Base-by-base conservation (phyloP, 2,329 filamentous ascomycete species). In the Aspergillus udagawae region DNA sequence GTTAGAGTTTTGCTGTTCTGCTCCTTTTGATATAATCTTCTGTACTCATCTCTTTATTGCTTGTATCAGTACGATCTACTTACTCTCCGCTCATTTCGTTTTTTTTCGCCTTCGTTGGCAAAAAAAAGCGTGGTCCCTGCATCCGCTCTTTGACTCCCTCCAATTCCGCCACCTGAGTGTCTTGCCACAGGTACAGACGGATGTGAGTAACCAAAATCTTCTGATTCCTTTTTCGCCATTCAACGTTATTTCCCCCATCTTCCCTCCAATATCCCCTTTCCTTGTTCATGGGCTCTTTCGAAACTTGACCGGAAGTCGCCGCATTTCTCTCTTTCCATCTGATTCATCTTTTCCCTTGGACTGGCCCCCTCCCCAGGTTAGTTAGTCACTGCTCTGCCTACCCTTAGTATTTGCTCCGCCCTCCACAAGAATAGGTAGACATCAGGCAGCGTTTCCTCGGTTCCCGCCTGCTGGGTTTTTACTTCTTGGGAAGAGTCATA, bases 41-140 rank as follows among this genome's bases (percentile, higher is more conserved):
- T 23, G n/a, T 45, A 23, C n/a, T 17, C 32, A 38, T 38, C 32
- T 45, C 2, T 45, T 23, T 45, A 45, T 45, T 45, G 42, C 12
- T 5, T 45, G n/a, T 45, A 21, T 45, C 21, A 38, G 14, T 38
- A 38, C 32, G 14, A 32, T 32, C 29, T 32, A 32, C 29, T 42
- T n/a, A 44, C 42, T 45, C 42, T 45, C 42, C 32, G 32, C 32
- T 45, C n/a, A 21, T 14, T 45, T 20, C 10, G 12, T 10, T 45
- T 45, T 10, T 45, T 45, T 45, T 45, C 42, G 42, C 42, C 42
- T 20, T 45, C 42, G 42, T 20, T 45, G 42, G 21, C 42, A 21
- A 51, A 52, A 47, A 56, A 52, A 58, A 55, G 50, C 35, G 56
- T 63, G 62, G 62, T 62, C 61, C 62, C 62, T 63, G 62, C 62